phyloP scores from a whole-genome alignment of 2,329 filamentous ascomycete species.

The Aspergillus caelatus region DNA sequence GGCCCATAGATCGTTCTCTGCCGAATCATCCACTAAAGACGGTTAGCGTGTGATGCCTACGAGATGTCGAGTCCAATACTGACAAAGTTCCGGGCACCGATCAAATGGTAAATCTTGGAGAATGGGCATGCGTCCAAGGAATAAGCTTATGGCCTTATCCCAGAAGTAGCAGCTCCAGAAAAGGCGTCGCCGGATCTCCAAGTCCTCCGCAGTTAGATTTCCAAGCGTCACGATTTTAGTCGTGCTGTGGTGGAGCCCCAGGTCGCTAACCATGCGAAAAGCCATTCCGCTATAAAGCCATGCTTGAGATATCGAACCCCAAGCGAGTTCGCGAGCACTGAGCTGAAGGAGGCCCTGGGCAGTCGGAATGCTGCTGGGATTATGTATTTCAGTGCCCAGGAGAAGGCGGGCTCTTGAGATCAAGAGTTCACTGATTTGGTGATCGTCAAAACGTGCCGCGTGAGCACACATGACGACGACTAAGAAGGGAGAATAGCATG shows the following conservation, averaged over 20 bases:
- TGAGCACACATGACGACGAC: slow-evolving; percentile 21
- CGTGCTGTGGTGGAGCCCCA: slow-evolving; percentile 30
- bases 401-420: slow-evolving; percentile 26
- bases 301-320: slow-evolving; percentile 28
- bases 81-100: neutral
- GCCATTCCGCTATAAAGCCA: slow-evolving; percentile 35
- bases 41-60: slow-evolving; percentile 22
- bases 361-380: slow-evolving; percentile 29
- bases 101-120: neutral
- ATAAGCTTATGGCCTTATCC: slow-evolving; percentile 35
- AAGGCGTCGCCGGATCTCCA: slow-evolving; percentile 32
- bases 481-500: slow-evolving; percentile 22
- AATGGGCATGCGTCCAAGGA: slow-evolving; percentile 32
- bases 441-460: slow-evolving; percentile 19
- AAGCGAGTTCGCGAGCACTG: slow-evolving; percentile 30
- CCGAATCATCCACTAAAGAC: slow-evolving; percentile 30
- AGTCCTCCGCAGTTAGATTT: slow-evolving; percentile 29
- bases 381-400: slow-evolving; percentile 30
- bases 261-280: slow-evolving; percentile 34
- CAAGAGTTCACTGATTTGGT: slow-evolving; percentile 16
- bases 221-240: slow-evolving; percentile 26
- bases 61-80: slow-evolving; percentile 11
- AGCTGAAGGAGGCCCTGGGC: slow-evolving; percentile 34
- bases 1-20: slow-evolving; percentile 29
- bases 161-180: slow-evolving; percentile 37